Base-by-base conservation (phyloP, 305 asterid genomes). In the Petunia hybrid region DNA sequence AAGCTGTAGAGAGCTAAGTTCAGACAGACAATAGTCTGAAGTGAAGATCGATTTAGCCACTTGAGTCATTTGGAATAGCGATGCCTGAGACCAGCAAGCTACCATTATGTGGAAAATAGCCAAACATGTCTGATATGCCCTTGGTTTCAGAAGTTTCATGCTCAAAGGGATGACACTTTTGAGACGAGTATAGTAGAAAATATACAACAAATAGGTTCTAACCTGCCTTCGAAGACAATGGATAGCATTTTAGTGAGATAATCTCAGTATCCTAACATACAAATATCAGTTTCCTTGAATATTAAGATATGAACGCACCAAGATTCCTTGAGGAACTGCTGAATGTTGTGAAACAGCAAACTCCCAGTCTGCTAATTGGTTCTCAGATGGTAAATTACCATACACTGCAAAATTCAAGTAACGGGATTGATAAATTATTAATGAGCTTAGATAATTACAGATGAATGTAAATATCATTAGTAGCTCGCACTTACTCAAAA, bases 281-380 rank as follows among this genome's bases (percentile, higher is more conserved):
- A 22, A 22, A 22, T 22, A 22, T 22, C 31, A 22, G 31, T 64
- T 79, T 64, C 64, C n/a, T 36, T 9, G 22, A 51, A 36, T 39
- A 22, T 35, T 41, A 48, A 76, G 76, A 80, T 51, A 74, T 68
- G 76, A 65, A 43, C 89, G 53, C 87, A 96, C 99, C 98, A 96
- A 85, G 80, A 96, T 84, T 84, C 99, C 99, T 83, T 93, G 97
- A 40, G 99, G 99, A 81, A 93, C 98, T 79, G 99, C 99, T 80
- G 99, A 96, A 87, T 96, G 99, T 85, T 96, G 99, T 41, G 97
- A 86, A 88, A 94, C 91, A 40, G 97, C 92, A 86, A 94, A 96
- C 85, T 94, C 98, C 99, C 99, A 96, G 82, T 96, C 97, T 56
- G 95, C 89, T 84, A 96, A 90, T 85, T 96, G 98, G 63, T 82